These are phyloP conservation scores for Westerdykella sp. DNA, from an alignment of 2,329 filamentous ascomycete genomes.

Conservation along the genomic window DNA sequence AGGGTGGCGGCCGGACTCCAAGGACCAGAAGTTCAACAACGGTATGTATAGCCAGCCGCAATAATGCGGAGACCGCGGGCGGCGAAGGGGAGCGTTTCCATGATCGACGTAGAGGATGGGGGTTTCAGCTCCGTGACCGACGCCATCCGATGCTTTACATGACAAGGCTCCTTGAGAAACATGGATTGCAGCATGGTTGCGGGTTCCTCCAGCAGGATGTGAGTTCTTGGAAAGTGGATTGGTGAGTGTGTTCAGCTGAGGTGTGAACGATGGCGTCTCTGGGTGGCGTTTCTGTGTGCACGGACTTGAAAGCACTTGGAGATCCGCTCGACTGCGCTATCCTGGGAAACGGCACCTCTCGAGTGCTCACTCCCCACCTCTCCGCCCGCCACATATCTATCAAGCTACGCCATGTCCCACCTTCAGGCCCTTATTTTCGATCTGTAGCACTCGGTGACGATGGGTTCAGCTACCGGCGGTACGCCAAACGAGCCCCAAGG, in stretches of 20 bases:
- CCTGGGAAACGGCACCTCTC: too few relatives aligned
- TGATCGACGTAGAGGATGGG: constrained; percentile 23
- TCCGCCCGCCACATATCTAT: too few relatives aligned
- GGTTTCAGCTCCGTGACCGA: constrained; percentile 30
- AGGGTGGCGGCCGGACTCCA: constrained; percentile 2
- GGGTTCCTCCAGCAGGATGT: constrained; percentile 12
- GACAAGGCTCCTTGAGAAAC: constrained; percentile 26
- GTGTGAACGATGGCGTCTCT: constrained; percentile 24
- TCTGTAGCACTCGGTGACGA: too few relatives aligned
- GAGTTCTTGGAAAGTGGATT: constrained; percentile 15
- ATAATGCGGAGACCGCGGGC: constrained; percentile 8
- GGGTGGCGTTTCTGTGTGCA: constrained; percentile 16
- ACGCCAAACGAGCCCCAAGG: too few relatives aligned
- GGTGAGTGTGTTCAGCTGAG: constrained; percentile 27
- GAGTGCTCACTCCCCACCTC: too few relatives aligned
- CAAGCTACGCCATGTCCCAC: too few relatives aligned
- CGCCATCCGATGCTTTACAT: constrained; percentile 29
- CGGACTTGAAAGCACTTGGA: too few relatives aligned
- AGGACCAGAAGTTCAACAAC: constrained; percentile 2
- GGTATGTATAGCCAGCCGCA: constrained; percentile 9
- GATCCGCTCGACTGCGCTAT: too few relatives aligned
- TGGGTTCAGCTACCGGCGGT: too few relatives aligned
- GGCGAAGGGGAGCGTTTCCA: constrained; percentile 17
- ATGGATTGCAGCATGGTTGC: constrained; percentile 11
- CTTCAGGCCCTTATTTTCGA: too few relatives aligned